These are phyloP conservation scores for Scopulariopsis brevicaulis DNA, from an alignment of 2,329 filamentous ascomycete species.

Conservation along the genomic window DNA sequence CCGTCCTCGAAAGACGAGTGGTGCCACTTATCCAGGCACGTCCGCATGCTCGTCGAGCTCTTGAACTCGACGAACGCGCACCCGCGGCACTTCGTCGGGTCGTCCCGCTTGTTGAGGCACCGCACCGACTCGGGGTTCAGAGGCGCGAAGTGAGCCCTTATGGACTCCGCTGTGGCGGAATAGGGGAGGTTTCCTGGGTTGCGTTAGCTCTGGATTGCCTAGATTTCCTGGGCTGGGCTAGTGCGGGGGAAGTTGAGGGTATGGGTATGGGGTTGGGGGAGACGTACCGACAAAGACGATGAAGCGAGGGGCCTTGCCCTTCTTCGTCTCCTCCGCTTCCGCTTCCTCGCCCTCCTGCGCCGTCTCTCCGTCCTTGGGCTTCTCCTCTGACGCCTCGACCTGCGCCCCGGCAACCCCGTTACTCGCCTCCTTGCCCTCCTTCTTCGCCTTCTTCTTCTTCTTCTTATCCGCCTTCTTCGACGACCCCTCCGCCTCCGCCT, in stretches of 20 bases:
- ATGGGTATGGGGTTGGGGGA: slow-evolving; percentile 5
- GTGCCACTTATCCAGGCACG: slow-evolving; percentile 82
- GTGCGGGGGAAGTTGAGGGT: slow-evolving; percentile 10
- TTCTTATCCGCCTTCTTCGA: slow-evolving; percentile 11
- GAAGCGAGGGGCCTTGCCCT: slow-evolving; percentile 41
- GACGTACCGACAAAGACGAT: slow-evolving; percentile 63
- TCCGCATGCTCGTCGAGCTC: slow-evolving; percentile 81
- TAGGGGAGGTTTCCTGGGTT: slow-evolving; percentile 71
- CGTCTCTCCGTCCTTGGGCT: slow-evolving; percentile 10
- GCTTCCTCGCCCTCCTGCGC: slow-evolving; percentile 10
- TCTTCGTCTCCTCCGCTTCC: slow-evolving; percentile 10
- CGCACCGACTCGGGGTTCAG: slow-evolving; percentile 62
- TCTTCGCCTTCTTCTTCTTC: slow-evolving; percentile 17
- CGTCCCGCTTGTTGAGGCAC: slow-evolving; percentile 56
- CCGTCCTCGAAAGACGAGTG: slow-evolving; percentile 63
- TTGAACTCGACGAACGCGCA: slow-evolving; percentile 86
- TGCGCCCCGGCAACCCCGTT: neutral
- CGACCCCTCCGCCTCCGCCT: neutral
- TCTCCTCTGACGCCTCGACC: neutral
- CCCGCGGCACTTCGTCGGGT: slow-evolving; percentile 55
- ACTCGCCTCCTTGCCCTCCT: slow-evolving; percentile 17
- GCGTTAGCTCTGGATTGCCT: neutral
- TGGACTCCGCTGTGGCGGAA: slow-evolving; percentile 58
- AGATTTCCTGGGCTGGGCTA: no score
- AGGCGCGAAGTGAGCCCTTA: slow-evolving; percentile 67